Conservation (phyloP, 2,329 filamentous ascomycete species). For the Cucurbitaria berberidis region DNA sequence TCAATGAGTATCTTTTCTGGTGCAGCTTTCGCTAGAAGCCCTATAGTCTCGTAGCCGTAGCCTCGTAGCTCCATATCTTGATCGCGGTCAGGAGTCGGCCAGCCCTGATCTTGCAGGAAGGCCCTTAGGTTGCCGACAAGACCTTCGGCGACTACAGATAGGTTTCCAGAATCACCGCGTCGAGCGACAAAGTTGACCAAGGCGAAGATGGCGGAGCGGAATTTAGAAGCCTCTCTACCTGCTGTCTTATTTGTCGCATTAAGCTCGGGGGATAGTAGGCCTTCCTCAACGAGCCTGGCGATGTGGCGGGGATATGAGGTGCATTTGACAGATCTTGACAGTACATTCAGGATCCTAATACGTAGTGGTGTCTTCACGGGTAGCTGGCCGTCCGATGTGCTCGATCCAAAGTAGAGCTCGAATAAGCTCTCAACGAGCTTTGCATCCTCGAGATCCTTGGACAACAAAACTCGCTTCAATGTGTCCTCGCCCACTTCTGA, state of each 20-base stretch:
- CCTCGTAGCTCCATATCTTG: conserved; percentile 71
- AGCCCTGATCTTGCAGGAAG: conserved; percentile 82
- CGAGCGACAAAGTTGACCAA: conserved; percentile 88
- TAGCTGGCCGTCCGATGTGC: conserved; percentile 49
- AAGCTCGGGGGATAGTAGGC: conserved; percentile 59
- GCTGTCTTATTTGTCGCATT: conserved; percentile 51
- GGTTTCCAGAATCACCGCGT: conserved; percentile 67
- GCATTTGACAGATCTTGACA: conserved; percentile 77
- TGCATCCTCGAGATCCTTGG: conserved; percentile 74
- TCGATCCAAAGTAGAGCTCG: conserved; percentile 68
- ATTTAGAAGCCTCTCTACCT: conserved; percentile 76
- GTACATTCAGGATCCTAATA: conserved; percentile 74
- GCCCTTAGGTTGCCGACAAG: conserved; percentile 72
- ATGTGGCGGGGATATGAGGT: conserved; percentile 73
- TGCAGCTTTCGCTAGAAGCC: conserved; percentile 73
- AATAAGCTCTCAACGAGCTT: conserved; percentile 71
- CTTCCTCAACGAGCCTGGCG: conserved; percentile 70
- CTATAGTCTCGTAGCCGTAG: conserved; percentile 89
- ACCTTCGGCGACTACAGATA: conserved; percentile 69
- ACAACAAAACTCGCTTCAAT: conserved; percentile 74
- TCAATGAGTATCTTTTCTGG: conserved; percentile 63
- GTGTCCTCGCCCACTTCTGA: conserved; percentile 87
- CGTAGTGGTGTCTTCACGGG: conserved; percentile 71
- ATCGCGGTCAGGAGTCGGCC: conserved; percentile 69
- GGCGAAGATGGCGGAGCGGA: conserved; percentile 81